A percentile compares a stretch with the other conserved stretches of the same genome.
Conservation (phyloP, 345 rosid species). For the Populus pruinosa region DNA sequence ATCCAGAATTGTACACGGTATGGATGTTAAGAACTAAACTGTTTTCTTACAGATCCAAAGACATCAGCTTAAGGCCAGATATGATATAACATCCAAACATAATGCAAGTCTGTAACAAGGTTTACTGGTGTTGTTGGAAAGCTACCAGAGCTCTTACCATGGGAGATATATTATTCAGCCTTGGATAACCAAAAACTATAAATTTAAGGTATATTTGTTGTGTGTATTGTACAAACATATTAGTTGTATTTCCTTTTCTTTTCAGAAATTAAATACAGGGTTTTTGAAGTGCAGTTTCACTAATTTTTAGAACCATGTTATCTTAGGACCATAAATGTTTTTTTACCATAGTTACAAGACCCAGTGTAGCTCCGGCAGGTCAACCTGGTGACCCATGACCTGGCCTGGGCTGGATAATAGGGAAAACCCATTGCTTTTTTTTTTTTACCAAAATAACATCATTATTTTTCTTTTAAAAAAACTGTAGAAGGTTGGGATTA, state of each 20-base stretch:
- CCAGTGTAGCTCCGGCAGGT: too few species aligned
- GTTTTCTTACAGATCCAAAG: not conserved
- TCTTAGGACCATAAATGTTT: not conserved
- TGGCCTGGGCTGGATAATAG: too few species aligned
- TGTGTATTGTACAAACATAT: not conserved
- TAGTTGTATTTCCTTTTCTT: not conserved
- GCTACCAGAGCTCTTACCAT: not conserved
- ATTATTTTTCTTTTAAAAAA: too few species aligned
- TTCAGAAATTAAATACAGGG: not conserved
- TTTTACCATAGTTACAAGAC: too few species aligned
- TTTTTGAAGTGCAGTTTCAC: not conserved
- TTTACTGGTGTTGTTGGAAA: not conserved
- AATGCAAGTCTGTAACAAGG: not conserved
- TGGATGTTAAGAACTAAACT: not conserved
- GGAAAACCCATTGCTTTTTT: too few species aligned
- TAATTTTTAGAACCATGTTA: not conserved
- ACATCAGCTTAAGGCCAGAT: not conserved
- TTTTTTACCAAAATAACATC: too few species aligned
- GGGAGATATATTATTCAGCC: not conserved
- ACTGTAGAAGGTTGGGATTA: too few species aligned
- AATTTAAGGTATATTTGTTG: not conserved
- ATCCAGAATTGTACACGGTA: not conserved
- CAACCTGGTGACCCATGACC: too few species aligned
- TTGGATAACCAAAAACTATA: not conserved
- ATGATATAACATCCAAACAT: not conserved